Evolutionary conservation across 352 stramenopile species (phyloP).

Genomic region (Phytopythium oedochilum): DNA sequence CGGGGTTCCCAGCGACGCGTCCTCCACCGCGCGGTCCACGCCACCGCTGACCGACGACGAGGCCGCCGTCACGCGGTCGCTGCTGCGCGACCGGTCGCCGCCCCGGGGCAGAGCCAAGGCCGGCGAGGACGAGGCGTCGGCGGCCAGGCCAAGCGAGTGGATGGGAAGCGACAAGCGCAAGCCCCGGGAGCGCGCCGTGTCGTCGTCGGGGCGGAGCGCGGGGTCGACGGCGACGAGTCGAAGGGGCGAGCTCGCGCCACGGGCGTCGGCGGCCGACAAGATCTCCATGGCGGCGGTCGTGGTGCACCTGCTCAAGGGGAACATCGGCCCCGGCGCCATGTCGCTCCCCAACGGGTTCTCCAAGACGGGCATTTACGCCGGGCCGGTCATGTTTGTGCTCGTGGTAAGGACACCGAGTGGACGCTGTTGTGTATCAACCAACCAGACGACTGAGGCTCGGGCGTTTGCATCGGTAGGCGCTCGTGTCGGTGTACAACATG

Average conservation of each 20-base stretch:
- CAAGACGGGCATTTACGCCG: slow-evolving; percentile 59
- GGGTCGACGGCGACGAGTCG: not conserved
- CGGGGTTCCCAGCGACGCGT: no score
- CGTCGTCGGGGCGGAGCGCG: slow-evolving; percentile 11
- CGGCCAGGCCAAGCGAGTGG: not conserved
- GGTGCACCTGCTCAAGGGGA: slow-evolving; percentile 72
- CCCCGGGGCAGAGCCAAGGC: not conserved
- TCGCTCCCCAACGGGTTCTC: slow-evolving; percentile 76
- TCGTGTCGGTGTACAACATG: slow-evolving; percentile 84
- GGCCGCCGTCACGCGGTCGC: not conserved
- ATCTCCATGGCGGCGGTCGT: slow-evolving; percentile 49
- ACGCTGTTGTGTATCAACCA: no score
- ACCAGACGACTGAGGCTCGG: no score
- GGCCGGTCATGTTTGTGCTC: slow-evolving; percentile 52
- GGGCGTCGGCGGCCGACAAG: slow-evolving; percentile 20
- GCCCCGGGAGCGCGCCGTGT: not conserved
- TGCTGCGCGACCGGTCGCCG: not conserved
- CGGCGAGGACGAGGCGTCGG: not conserved
- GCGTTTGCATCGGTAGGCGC: slow-evolving; percentile 44
- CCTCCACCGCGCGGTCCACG: not conserved
- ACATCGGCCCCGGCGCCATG: slow-evolving; percentile 75
- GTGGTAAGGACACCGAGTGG: slow-evolving; percentile 36
- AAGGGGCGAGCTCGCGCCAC: not conserved
- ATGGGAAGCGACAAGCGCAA: not conserved
- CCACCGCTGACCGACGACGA: not conserved